phyloP scores from a whole-genome alignment of 225 moss, liverwort and hornwort species.

The Lunularia cruciata region DNA sequence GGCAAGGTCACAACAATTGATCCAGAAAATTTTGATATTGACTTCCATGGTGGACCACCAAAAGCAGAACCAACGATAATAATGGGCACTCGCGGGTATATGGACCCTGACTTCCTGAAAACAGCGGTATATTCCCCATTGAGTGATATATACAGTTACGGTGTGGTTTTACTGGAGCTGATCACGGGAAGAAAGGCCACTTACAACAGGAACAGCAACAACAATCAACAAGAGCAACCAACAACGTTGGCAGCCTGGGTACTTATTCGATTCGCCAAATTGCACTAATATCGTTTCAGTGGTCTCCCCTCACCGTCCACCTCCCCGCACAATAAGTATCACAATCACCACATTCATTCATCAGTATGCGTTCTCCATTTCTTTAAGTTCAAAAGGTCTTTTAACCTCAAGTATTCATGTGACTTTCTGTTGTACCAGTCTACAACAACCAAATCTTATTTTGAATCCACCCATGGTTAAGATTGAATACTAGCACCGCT shows the following conservation, averaged over 20 bases:
- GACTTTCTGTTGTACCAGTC: too few species aligned
- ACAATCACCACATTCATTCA: neutral
- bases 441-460: too few species aligned
- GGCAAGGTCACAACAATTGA: slow-evolving; percentile 33
- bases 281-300: neutral
- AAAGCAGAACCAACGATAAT: slow-evolving; percentile 16
- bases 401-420: too few species aligned
- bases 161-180: slow-evolving; percentile 44
- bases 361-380: neutral
- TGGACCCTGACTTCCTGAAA: slow-evolving; percentile 33
- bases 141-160: slow-evolving; percentile 42
- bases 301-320: neutral
- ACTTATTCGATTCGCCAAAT: neutral
- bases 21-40: neutral
- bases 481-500: neutral
- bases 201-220: too few species aligned
- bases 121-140: slow-evolving; percentile 21
- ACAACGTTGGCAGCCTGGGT: slow-evolving; percentile 23
- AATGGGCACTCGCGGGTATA: slow-evolving; percentile 38
- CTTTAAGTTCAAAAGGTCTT: too few species aligned
- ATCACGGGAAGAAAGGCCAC: slow-evolving; percentile 29
- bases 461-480: too few species aligned
- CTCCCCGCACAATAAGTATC: neutral
- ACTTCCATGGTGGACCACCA: neutral
- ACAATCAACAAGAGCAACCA: slow-evolving; percentile 12